Evolutionary conservation across 2,329 filamentous ascomycete genomes (phyloP).

Genomic region (Massarina eburnea): DNA sequence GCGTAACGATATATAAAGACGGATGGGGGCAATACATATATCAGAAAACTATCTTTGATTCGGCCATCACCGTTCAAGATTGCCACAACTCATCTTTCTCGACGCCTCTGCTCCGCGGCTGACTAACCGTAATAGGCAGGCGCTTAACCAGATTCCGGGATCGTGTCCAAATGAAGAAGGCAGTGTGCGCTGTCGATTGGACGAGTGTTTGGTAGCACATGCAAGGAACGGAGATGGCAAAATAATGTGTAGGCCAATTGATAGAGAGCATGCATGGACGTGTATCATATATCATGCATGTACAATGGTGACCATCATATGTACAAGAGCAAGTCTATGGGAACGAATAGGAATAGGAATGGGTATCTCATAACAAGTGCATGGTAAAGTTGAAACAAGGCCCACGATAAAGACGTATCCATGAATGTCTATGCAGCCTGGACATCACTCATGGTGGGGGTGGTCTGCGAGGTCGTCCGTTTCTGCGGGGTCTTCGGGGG

Average conservation of each 20-base stretch:
- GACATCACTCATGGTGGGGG: no score
- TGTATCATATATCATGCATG: not conserved
- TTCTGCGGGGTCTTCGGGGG: constrained; percentile 7
- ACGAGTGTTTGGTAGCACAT: constrained; percentile 2
- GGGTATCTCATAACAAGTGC: constrained; percentile 31
- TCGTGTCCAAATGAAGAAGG: constrained; percentile 5
- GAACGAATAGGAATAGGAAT: constrained; percentile 1
- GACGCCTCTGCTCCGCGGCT: constrained; percentile 18
- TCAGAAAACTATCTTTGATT: constrained; percentile 3
- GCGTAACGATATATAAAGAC: not conserved
- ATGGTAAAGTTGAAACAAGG: no score
- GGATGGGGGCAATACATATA: not conserved
- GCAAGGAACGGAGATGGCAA: constrained; percentile 13
- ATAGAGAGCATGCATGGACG: not conserved
- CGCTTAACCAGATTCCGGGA: constrained; percentile 8
- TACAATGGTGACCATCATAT: constrained; percentile 3
- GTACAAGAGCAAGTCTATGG: constrained; percentile 2
- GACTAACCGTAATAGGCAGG: constrained; percentile 33
- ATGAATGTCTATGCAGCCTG: not conserved
- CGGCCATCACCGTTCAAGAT: constrained; percentile 33
- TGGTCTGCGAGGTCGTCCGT: constrained; percentile 10
- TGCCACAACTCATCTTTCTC: constrained; percentile 17
- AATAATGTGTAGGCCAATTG: constrained; percentile 8
- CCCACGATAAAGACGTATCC: not conserved
- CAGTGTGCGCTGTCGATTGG: constrained; percentile 3